Evolutionary conservation across 345 rosid species (phyloP).

Genomic region (Acer yangbiense): DNA sequence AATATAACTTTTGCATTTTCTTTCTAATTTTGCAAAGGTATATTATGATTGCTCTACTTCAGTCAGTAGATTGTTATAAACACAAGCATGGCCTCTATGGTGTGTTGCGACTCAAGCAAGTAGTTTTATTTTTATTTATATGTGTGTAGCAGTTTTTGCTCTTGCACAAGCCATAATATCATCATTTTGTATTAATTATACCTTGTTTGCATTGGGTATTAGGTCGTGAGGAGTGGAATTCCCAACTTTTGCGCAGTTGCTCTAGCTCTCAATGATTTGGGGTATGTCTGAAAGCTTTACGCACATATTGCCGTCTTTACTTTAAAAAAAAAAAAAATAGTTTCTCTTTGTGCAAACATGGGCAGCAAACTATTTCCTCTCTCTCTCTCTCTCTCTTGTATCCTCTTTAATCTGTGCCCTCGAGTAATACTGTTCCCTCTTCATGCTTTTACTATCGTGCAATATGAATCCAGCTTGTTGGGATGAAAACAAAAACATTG

Average conservation of each 20-base stretch:
- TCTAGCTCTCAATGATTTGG: slow-evolving; percentile 75
- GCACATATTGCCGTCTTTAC: background rate
- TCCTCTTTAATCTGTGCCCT: no score
- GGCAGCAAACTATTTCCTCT: no score
- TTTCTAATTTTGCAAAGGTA: background rate
- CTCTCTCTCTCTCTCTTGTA: no score
- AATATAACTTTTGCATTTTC: background rate
- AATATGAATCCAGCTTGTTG: background rate
- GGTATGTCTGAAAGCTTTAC: slow-evolving; percentile 47
- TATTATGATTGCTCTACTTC: background rate
- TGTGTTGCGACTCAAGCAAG: background rate
- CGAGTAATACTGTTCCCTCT: background rate
- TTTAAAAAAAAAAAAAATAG: background rate
- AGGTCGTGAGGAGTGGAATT: slow-evolving; percentile 89
- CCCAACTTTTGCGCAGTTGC: slow-evolving; percentile 98
- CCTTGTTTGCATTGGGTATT: slow-evolving; percentile 7
- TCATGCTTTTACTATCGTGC: background rate
- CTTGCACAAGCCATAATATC: background rate
- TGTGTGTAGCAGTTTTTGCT: background rate
- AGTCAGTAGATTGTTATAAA: background rate
- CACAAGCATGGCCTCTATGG: background rate
- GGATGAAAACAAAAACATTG: background rate
- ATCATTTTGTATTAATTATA: slow-evolving; percentile 1
- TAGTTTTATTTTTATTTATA: background rate
- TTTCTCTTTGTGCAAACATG: background rate